Evolutionary conservation across 352 stramenopile genomes (phyloP).

Genomic region (Phytophthora pseudosyringae): DNA sequence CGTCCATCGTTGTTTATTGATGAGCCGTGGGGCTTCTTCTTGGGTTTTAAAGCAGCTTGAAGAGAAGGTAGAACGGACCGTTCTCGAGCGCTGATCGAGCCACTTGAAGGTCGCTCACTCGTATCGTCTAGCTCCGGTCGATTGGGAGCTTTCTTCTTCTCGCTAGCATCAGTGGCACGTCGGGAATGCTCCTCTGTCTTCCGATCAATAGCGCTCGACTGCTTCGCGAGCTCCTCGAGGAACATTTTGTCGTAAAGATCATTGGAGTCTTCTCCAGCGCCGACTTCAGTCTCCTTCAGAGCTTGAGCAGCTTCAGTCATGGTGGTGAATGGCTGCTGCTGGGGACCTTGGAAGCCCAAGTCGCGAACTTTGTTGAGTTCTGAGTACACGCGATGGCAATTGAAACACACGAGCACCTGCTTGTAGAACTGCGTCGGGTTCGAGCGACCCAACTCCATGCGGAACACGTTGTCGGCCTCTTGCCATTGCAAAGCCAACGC

Average conservation of each 20-base stretch:
- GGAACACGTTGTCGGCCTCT: slow-evolving; percentile 66
- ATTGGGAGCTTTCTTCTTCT: slow-evolving; percentile 1
- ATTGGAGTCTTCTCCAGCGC: slow-evolving; percentile 6
- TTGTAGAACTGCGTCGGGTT: slow-evolving; percentile 85
- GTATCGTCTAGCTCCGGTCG: slow-evolving; percentile 31
- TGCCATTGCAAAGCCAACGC: slow-evolving; percentile 59
- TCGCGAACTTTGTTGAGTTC: slow-evolving; percentile 62
- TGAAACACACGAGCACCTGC: slow-evolving; percentile 71
- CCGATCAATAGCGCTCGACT: slow-evolving; percentile 33
- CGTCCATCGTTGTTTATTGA: not conserved
- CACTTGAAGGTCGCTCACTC: slow-evolving; percentile 17
- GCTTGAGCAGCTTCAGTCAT: not conserved
- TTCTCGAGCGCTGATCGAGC: slow-evolving; percentile 22
- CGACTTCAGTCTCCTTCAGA: not conserved
- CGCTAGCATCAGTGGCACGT: not conserved
- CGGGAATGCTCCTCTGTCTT: not conserved
- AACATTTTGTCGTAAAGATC: slow-evolving; percentile 64
- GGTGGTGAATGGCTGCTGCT: not conserved
- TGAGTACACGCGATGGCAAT: slow-evolving; percentile 78
- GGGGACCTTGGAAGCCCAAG: slow-evolving; percentile 44
- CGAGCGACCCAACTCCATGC: slow-evolving; percentile 62
- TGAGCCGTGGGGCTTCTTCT: slow-evolving; percentile 19
- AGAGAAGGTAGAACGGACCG: slow-evolving; percentile 28
- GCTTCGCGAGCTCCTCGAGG: slow-evolving; percentile 67
- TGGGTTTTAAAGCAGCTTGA: slow-evolving; percentile 12